Conservation (phyloP, 305 asterid species). For the Fraxinus sp. region DNA sequence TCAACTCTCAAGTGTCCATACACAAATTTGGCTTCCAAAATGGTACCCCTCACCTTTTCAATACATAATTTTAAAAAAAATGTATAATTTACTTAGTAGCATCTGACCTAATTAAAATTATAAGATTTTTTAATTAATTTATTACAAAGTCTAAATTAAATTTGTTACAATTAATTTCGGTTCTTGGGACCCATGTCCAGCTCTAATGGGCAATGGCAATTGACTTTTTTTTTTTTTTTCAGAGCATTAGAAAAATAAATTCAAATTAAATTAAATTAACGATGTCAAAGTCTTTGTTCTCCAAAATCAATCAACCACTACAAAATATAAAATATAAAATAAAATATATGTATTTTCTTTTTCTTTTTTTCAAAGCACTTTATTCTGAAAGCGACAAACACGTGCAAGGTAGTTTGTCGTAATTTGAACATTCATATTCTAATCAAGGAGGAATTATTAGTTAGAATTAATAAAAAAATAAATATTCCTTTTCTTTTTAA, state of each 20-base stretch:
- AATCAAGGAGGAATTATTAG: background rate
- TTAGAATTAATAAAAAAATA: background rate
- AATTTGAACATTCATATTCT: background rate
- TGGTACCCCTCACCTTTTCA: no score
- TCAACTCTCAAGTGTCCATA: no score
- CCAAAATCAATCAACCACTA: background rate
- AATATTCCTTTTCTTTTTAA: background rate
- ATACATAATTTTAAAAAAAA: no score
- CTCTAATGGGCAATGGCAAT: background rate
- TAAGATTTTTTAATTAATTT: background rate
- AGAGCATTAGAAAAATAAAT: background rate
- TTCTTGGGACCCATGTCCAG: background rate
- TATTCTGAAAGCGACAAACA: slow-evolving; percentile 34
- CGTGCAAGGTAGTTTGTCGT: slow-evolving; percentile 32
- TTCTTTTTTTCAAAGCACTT: background rate
- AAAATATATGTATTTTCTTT: background rate
- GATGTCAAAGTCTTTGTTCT: background rate
- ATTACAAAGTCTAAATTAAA: background rate
- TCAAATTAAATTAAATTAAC: background rate
- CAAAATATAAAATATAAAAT: background rate
- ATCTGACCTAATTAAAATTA: background rate
- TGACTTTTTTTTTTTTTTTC: background rate
- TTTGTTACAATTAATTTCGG: background rate
- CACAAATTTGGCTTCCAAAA: no score
- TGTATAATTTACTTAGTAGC: background rate